Evolutionary conservation across 176 grass and related monocot genomes (phyloP), one percentile per base, ranked within the genome.

Genomic region (Bromus sterilis): DNA sequence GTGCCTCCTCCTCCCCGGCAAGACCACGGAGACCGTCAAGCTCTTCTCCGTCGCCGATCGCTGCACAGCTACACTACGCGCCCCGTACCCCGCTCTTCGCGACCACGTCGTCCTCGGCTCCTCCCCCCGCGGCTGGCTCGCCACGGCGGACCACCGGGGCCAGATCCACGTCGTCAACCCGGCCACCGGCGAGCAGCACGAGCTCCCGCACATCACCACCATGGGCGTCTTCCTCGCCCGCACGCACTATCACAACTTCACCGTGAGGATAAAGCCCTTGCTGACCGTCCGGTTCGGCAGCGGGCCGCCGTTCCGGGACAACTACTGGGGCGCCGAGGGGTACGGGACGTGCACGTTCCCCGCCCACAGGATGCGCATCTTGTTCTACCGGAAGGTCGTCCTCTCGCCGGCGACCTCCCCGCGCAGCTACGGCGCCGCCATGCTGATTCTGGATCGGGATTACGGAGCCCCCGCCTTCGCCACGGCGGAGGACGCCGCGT

Each of bases 321-420:
- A 0, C 18, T 2, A 0, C 33, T 6, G 20, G 48, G 6, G 48
- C 4, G 0, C 1, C 7, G 12, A 29, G 14, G 1, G 0, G 8
- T 5, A 0, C 21, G 25, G 21, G 1, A 32, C 11, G 3, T 0
- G 1, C 16, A 33, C 7, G 1, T 16, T 21, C 4, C 11, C 2
- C 7, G 13, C n/a, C n/a, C 3, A 14, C 1, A 16, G 44, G 18
- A 72, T 82, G 66, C 23, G 49, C 3, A 2, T 5, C 15, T 56
- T 49, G 53, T 59, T 82, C 53, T 44, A 44, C 53, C 53, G 66
- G 6, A 82, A 82, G 53, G 66, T 72, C 11, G 36, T 82, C 3
- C 37, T 72, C 16, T 30, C 43, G 1, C n/a, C n/a, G n/a, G n/a
- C n/a, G n/a, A 1, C 13, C 39, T 10, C 23, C 24, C 5, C 37